Percentiles rank a stretch among this genome's conserved stretches.
Evolutionary conservation across 1,139 yeast species (phyloP).

Genomic region (Lodderomyces elongisporus): DNA sequence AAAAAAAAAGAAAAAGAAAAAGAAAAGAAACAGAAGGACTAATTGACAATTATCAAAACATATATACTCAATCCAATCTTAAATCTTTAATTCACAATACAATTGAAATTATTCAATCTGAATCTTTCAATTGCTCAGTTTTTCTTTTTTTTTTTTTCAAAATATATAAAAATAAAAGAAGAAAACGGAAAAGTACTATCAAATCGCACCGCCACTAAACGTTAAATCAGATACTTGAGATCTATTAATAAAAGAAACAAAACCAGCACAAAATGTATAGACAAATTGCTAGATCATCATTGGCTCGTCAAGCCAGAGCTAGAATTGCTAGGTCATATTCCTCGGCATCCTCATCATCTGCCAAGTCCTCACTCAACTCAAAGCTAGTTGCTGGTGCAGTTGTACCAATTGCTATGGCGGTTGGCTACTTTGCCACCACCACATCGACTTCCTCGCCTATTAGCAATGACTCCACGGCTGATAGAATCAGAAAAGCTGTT

Average conservation of each 20-base stretch:
- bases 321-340: slow-evolving; percentile 9
- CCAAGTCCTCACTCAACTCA: slow-evolving; percentile 1
- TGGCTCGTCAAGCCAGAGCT: slow-evolving; percentile 8
- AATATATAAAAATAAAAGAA: too few species aligned
- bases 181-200: too few species aligned
- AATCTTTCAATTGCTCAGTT: too few species aligned
- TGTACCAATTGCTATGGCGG: slow-evolving; percentile 9
- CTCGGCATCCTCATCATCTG: slow-evolving; percentile 3
- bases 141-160: too few species aligned
- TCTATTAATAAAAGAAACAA: not conserved
- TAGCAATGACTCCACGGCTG: slow-evolving; percentile 8
- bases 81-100: too few species aligned
- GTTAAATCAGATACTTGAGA: too few species aligned
- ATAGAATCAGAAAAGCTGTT: slow-evolving; percentile 7
- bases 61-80: too few species aligned
- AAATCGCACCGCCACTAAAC: too few species aligned
- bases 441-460: slow-evolving; percentile 3
- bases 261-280: slow-evolving; percentile 9
- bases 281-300: slow-evolving; percentile 10
- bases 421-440: slow-evolving; percentile 5
- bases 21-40: too few species aligned
- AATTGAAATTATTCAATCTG: too few species aligned
- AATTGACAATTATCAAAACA: too few species aligned
- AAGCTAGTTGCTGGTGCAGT: slow-evolving; percentile 7
- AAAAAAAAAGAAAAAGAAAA: too few species aligned